phyloP scores from a whole-genome alignment of 2,329 filamentous ascomycete species.

The Emydomyces testavorans region DNA sequence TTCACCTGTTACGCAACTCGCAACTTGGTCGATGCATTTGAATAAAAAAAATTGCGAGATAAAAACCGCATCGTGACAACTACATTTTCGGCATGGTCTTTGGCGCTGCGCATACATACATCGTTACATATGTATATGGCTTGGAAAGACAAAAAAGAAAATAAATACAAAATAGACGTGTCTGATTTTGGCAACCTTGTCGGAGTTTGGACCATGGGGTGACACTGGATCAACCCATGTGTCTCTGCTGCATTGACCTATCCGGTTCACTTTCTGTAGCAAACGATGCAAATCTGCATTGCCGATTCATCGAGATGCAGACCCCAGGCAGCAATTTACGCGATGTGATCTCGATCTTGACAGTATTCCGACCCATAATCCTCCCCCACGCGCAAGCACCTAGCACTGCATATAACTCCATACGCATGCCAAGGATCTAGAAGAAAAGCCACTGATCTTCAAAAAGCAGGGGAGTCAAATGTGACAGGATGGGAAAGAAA shows the following conservation, averaged over 20 bases:
- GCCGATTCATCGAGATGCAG: too few species aligned
- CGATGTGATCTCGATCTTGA: not conserved
- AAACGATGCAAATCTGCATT: too few species aligned
- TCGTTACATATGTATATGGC: not conserved
- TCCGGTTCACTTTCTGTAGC: too few species aligned
- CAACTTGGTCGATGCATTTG: slow-evolving; percentile 5
- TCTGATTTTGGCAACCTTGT: too few species aligned
- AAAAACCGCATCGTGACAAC: not conserved
- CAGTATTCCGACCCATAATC: not conserved
- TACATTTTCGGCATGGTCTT: not conserved
- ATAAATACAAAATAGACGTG: not conserved
- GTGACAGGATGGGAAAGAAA: not conserved
- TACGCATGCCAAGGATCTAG: not conserved
- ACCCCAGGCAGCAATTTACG: not conserved
- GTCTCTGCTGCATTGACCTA: too few species aligned
- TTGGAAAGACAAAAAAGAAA: not conserved
- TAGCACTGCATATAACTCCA: not conserved
- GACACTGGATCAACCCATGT: too few species aligned
- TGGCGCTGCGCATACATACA: slow-evolving; percentile 2
- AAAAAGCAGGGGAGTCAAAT: not conserved
- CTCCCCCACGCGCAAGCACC: not conserved
- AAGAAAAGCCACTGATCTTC: not conserved
- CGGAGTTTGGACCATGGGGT: too few species aligned
- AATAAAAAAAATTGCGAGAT: not conserved
- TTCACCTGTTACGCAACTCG: not conserved